A percentile compares a stretch with the other conserved stretches of the same genome.
Conservation (phyloP, 257 asterid genomes). For the Fraxinus anomala region DNA sequence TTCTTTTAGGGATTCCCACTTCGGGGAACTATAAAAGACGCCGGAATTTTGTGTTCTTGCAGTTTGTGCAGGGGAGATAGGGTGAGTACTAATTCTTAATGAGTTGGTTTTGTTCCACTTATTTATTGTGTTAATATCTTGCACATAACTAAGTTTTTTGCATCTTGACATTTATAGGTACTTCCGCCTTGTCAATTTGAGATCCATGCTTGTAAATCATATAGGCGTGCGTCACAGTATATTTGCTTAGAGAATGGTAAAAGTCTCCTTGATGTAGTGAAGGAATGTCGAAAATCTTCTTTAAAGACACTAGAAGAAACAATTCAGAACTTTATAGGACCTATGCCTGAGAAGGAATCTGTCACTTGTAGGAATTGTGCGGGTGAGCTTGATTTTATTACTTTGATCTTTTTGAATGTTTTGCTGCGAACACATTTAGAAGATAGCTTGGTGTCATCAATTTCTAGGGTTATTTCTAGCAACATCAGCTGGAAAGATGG, state of each 20-base stretch:
- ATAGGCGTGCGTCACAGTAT: constrained; percentile 93
- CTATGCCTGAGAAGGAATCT: constrained; percentile 74
- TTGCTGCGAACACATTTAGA: constrained; percentile 22
- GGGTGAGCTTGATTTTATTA: constrained; percentile 47
- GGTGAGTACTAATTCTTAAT: constrained; percentile 48
- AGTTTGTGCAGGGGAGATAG: constrained; percentile 68
- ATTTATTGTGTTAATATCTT: constrained; percentile 11
- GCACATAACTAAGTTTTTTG: constrained; percentile 19
- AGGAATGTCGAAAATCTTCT: constrained; percentile 81
- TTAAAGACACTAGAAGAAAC: constrained; percentile 75
- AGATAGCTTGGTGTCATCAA: constrained; percentile 21
- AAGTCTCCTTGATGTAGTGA: constrained; percentile 92
- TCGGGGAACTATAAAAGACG: constrained; percentile 85
- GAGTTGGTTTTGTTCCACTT: constrained; percentile 7
- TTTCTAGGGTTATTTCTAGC: constrained; percentile 77
- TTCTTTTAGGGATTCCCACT: constrained; percentile 56
- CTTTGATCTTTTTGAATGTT: constrained; percentile 25
- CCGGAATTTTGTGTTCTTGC: constrained; percentile 90
- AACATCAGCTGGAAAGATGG: constrained; percentile 71
- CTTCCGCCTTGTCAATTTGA: constrained; percentile 95
- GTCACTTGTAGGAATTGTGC: constrained; percentile 70
- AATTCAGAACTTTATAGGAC: constrained; percentile 75
- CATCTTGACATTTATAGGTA: constrained; percentile 47
- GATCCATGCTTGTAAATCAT: constrained; percentile 90
- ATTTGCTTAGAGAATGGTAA: constrained; percentile 93